Conservation (phyloP, 257 asterid genomes). For the Nicotiana paniculata region DNA sequence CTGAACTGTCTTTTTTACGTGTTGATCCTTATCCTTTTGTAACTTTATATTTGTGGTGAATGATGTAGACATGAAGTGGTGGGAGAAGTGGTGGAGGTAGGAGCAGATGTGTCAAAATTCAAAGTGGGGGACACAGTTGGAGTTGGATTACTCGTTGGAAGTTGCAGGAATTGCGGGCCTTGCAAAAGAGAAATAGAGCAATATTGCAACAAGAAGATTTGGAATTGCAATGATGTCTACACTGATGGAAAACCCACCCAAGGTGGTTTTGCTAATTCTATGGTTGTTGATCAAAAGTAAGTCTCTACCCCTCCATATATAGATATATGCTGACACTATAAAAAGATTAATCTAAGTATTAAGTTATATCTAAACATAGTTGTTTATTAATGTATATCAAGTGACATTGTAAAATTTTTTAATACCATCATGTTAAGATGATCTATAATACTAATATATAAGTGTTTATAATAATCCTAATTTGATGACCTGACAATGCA, state of each 20-base stretch:
- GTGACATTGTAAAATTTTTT: too few relatives aligned
- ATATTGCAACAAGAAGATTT: conserved; percentile 86
- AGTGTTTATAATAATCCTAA: too few relatives aligned
- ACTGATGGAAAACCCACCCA: conserved; percentile 85
- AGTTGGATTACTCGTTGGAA: conserved; percentile 75
- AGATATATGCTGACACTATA: too few relatives aligned
- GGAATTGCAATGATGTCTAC: conserved; percentile 90
- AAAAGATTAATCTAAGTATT: too few relatives aligned
- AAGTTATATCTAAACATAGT: too few relatives aligned
- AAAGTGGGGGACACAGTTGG: conserved; percentile 69
- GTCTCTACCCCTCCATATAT: background rate
- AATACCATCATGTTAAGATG: too few relatives aligned
- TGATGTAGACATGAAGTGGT: conserved; percentile 79
- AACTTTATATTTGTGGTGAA: background rate
- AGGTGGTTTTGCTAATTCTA: conserved; percentile 76
- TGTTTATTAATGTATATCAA: too few relatives aligned
- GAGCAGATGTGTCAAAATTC: conserved; percentile 66
- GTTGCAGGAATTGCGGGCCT: conserved; percentile 60
- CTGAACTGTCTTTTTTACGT: background rate
- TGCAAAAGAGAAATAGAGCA: conserved; percentile 78
- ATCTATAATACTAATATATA: too few relatives aligned
- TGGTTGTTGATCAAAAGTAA: conserved; percentile 89
- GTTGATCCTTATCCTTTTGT: background rate
- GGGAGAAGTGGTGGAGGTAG: conserved; percentile 88
- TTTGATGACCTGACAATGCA: too few relatives aligned